phyloP scores from a whole-genome alignment of 805 yeast genomes.

The Saccharomycopsis javanensis region DNA sequence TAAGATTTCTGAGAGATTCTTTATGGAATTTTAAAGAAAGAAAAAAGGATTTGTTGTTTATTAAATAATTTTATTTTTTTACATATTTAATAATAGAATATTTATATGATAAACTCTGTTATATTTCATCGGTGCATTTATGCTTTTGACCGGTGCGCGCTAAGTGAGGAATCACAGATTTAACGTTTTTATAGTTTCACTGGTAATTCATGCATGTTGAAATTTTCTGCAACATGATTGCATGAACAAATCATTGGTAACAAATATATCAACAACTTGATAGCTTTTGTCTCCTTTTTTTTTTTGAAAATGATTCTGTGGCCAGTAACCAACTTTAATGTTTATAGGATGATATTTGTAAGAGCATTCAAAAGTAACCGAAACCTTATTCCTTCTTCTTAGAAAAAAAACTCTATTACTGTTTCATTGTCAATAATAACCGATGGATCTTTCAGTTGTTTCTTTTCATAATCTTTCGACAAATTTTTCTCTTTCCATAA shows the following conservation, averaged over 20 bases:
- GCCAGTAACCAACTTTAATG: not conserved
- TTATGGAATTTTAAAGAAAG: not conserved
- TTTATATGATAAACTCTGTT: no score
- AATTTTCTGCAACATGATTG: not conserved
- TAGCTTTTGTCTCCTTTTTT: not conserved
- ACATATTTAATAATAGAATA: no score
- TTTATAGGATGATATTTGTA: no score
- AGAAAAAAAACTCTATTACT: no score
- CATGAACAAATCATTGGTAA: not conserved
- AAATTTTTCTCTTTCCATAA: not conserved
- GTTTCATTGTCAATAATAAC: not conserved
- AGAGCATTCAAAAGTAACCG: no score
- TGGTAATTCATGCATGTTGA: not conserved
- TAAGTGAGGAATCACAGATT: not conserved
- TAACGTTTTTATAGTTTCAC: not conserved
- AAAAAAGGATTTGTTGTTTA: not conserved
- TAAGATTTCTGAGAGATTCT: not conserved
- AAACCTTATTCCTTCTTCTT: not conserved
- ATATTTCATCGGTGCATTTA: no score
- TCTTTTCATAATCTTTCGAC: no score
- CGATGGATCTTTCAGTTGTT: not conserved
- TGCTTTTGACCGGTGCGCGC: no score
- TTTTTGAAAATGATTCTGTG: not conserved
- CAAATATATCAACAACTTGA: not conserved
- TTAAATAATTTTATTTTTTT: not conserved